phyloP scores from a whole-genome alignment of 2,329 filamentous ascomycete genomes.

The Colletotrichum neosansevieriae region DNA sequence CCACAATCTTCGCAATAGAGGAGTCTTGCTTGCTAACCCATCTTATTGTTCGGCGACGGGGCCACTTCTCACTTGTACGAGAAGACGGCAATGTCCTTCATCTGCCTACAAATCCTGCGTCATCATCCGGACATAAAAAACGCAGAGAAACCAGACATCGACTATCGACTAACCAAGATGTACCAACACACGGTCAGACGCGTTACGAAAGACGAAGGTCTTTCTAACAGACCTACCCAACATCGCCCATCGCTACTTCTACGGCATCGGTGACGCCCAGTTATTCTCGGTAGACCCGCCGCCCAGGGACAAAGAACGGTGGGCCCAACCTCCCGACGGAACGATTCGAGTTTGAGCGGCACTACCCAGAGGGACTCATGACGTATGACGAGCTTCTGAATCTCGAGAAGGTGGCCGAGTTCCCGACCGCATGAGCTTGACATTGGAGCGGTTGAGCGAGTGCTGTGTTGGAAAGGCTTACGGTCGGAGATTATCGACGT shows the following conservation, averaged over 20 bases:
- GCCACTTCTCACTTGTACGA: neutral
- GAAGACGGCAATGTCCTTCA: neutral
- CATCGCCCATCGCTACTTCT: constrained; percentile 42
- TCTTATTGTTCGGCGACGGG: neutral
- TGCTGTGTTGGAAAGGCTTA: constrained; percentile 16
- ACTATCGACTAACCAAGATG: constrained; percentile 40
- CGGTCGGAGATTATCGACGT: constrained; percentile 40
- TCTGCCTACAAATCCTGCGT: constrained; percentile 43
- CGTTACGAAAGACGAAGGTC: constrained; percentile 6
- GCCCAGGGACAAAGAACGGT: neutral
- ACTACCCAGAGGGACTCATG: constrained; percentile 31
- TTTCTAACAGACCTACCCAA: constrained; percentile 13
- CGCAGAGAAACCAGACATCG: constrained; percentile 6
- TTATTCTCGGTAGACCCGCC: constrained; percentile 7
- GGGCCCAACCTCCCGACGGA: neutral
- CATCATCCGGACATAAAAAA: constrained; percentile 33
- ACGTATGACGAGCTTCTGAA: constrained; percentile 32
- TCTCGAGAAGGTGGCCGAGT: neutral
- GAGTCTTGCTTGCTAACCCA: neutral
- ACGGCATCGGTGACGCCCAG: constrained; percentile 38
- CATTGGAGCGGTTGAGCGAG: constrained; percentile 6
- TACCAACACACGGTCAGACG: constrained; percentile 40
- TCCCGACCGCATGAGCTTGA: constrained; percentile 19
- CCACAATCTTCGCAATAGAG: neutral
- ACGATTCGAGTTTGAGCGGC: neutral